These are phyloP conservation scores for Monoraphidium neglectum DNA, from an alignment of 139 green algal genomes.

Conservation along the genomic window DNA sequence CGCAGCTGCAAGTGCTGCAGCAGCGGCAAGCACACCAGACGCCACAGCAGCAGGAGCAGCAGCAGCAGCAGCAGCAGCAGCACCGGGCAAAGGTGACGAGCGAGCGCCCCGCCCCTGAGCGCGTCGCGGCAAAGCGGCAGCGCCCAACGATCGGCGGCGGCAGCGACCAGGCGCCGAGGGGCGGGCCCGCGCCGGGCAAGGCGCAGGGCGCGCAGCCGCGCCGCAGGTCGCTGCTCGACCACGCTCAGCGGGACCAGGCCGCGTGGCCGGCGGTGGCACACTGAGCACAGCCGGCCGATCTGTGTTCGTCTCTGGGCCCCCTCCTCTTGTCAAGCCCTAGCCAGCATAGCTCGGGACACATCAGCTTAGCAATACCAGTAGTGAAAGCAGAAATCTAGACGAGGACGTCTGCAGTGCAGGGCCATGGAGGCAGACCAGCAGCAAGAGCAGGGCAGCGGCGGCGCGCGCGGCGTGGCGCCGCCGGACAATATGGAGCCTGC, in stretches of 20 bases:
- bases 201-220: neutral
- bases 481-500: slow-evolving; percentile 10
- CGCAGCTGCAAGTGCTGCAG: neutral
- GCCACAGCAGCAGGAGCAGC: neutral
- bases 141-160: neutral
- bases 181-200: neutral
- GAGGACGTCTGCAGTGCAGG: neutral
- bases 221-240: neutral
- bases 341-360: no score
- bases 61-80: slow-evolving; percentile 4
- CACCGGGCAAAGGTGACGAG: neutral
- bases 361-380: neutral
- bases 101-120: neutral
- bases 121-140: neutral
- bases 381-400: no score
- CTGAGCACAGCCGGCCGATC: no score
- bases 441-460: neutral
- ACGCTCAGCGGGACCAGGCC: neutral
- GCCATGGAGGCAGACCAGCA: neutral
- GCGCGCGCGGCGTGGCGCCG: neutral
- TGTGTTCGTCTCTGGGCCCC: no score
- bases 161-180: neutral
- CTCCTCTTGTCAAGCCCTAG: no score
- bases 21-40: neutral
- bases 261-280: neutral